Evolutionary conservation across 192 early-diverging fungal species (phyloP).

Genomic region (Coemansia guatemalensis): DNA sequence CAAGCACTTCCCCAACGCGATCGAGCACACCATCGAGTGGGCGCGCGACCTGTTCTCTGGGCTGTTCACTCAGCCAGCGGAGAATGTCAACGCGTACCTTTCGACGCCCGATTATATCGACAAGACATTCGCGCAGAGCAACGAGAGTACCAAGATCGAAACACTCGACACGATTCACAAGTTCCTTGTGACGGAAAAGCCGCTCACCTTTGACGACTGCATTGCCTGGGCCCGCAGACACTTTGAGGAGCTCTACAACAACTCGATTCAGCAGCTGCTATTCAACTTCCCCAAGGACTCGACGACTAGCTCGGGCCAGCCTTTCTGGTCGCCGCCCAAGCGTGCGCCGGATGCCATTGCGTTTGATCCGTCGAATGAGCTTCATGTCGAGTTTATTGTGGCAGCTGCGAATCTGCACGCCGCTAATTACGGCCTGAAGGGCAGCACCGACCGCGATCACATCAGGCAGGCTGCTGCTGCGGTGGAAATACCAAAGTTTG

Average conservation of each 20-base stretch:
- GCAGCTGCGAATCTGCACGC: slow-evolving; percentile 92
- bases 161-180: slow-evolving; percentile 71
- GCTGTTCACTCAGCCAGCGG: slow-evolving; percentile 85
- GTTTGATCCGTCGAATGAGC: slow-evolving; percentile 68
- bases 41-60: slow-evolving; percentile 96
- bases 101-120: slow-evolving; percentile 84
- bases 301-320: slow-evolving; percentile 79
- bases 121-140: slow-evolving; percentile 68
- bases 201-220: slow-evolving; percentile 88
- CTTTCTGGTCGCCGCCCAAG: slow-evolving; percentile 98
- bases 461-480: slow-evolving; percentile 62
- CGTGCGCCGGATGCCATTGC: slow-evolving; percentile 80
- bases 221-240: slow-evolving; percentile 85
- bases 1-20: slow-evolving; percentile 88
- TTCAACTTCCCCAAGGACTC: slow-evolving; percentile 97
- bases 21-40: slow-evolving; percentile 93
- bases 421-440: slow-evolving; percentile 93
- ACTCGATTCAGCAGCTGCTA: slow-evolving; percentile 90
- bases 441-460: slow-evolving; percentile 69
- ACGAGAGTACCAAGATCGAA: slow-evolving; percentile 70
- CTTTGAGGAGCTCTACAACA: slow-evolving; percentile 94
- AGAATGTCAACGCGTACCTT: slow-evolving; percentile 94
- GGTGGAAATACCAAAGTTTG: slow-evolving; percentile 78
- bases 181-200: slow-evolving; percentile 76
- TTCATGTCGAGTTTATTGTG: slow-evolving; percentile 90